Base-by-base conservation (phyloP, 2,329 filamentous ascomycete species). In the Monosporascus sp. region DNA sequence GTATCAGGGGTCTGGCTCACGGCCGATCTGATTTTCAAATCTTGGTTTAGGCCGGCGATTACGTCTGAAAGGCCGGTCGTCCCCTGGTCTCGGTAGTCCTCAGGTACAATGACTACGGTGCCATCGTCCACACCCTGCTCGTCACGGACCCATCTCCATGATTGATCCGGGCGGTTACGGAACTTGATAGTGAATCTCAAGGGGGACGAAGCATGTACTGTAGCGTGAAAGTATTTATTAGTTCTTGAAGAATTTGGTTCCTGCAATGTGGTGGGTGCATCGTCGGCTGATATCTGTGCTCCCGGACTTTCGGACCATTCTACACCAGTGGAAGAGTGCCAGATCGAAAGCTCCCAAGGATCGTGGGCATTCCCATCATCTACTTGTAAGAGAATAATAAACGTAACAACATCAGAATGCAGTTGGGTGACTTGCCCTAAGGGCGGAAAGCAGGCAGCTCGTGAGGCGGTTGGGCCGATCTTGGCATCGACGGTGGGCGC, bases 151-250 rank as follows among this genome's bases (percentile, higher is more conserved):
- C 88, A 92, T 63, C 77, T 81, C 89, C 89, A 93, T 1, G 77
- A 70, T 28, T 79, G 71, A 22, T 77, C 65, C 26, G 69, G 63
- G 5, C 67, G 68, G 48, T 76, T 72, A 26, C 87, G 80, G 63
- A 88, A 91, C 54, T 87, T 90, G 55, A 91, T 65, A 0, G 89
- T 92, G 65, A 92, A 93, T 3, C 75, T 79, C 7, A 85, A 62
- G 1, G 76, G 74, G 0, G 72, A 67, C 11, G 70, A 63, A 44
- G 84, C 71, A n/a, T 70, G 58, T 1, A 90, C 57, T 3, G 74
- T 65, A 1, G 74, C 71, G 1, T 72, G 72, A 66, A 85, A 91
- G 71, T 80, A 86, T 31, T 80, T 70, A 14, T 71, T 72, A 14
- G 68, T 58, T 5, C 71, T 63, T 3, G 69, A 63, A 18, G 65